Base-by-base conservation (phyloP, 2,329 filamentous ascomycete species). In the Penicillium sp. region DNA sequence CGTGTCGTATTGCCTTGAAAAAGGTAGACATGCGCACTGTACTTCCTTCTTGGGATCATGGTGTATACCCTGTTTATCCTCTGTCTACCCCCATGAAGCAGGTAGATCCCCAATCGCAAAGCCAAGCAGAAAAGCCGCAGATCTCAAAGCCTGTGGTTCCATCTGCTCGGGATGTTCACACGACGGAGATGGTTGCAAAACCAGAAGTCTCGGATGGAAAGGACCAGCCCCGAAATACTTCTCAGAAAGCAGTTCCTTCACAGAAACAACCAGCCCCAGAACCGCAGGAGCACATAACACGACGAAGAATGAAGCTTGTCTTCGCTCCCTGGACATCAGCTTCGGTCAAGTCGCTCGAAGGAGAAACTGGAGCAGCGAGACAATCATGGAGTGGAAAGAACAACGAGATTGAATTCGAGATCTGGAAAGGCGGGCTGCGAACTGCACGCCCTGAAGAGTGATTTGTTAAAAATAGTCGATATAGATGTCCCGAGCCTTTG, bases 291-390 rank as follows among this genome's bases (percentile, higher is more conserved):
- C 46, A 47, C 13, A 49, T 52, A 35, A 65, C 87, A 83, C 79
- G 80, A 55, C 77, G 92, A 50, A 89, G 83, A 76, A 83, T 95
- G 78, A 95, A 91, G 69, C 81, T 97, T 7, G 92, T 95, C 1
- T 97, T 95, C 74, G 87, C 89, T 42, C 81, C 88, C 1, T 93
- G 95, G 80, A 80, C 81, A 3, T 71, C 74, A 2, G 78, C 78
- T 1, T 75, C 75, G 53, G 74, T 80, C 13, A 66, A 77, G 45
- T 73, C 77, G 9, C 23, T 3, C 18, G 2, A 32, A 2, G 55
- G 78, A 46, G 62, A 72, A 1, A 74, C 73, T 6, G 81, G 81
- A 24, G 35, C 40, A 3, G 28, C 27, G 13, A 9, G n/a, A 9
- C 33, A n/a, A 25, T 28, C 18, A 6, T 27, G 10, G 39, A 24